These are phyloP conservation scores for Alternaria dauci DNA, from an alignment of 2,329 filamentous ascomycete species.

Conservation along the genomic window DNA sequence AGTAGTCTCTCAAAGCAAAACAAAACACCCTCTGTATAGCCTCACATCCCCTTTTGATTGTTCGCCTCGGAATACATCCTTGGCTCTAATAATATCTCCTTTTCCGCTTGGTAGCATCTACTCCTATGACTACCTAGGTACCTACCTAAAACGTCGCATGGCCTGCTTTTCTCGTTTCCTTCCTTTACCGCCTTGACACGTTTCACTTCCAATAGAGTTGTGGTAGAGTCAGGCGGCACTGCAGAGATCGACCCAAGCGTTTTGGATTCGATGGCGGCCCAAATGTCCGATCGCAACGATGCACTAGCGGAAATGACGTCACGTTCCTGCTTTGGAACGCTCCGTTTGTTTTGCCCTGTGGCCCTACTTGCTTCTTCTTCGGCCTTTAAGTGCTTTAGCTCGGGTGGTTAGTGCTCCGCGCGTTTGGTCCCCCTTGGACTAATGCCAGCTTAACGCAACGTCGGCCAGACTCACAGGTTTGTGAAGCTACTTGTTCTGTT, in stretches of 20 bases:
- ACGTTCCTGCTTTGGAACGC: slow-evolving; percentile 2
- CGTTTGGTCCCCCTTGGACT: background rate
- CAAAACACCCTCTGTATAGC: slow-evolving; percentile 2
- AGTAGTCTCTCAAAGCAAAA: background rate
- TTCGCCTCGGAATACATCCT: background rate
- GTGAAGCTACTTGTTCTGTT: background rate
- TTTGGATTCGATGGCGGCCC: background rate
- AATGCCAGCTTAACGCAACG: background rate
- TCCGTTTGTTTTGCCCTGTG: background rate
- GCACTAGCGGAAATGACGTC: background rate
- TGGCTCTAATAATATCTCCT: background rate
- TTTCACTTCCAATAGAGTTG: background rate
- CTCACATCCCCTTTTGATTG: background rate
- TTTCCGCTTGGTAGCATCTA: background rate
- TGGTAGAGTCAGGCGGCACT: background rate
- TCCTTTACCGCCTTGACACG: slow-evolving; percentile 1
- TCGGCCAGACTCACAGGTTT: background rate
- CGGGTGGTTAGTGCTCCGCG: background rate
- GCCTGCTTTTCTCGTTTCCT: background rate
- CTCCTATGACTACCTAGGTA: background rate
- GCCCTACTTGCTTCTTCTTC: background rate
- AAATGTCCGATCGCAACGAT: background rate
- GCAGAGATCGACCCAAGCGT: background rate
- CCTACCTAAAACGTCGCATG: background rate
- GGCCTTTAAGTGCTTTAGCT: background rate